Base-by-base conservation (phyloP, 345 rosid species). In the Heritiera littoralis region DNA sequence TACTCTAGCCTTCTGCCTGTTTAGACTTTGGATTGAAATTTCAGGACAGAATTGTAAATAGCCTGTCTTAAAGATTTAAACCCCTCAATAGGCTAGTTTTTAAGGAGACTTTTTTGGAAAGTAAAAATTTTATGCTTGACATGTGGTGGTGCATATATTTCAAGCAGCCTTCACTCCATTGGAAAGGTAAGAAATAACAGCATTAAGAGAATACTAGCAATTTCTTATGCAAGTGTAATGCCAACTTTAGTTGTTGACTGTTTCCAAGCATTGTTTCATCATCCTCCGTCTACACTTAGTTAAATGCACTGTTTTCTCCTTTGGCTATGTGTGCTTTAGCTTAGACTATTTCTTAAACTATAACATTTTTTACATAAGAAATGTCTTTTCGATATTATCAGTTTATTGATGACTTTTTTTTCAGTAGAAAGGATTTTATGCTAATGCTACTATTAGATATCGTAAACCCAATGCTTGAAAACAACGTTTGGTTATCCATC, bases 11-110 rank as follows among this genome's bases (percentile, higher is more conserved):
- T 41, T 48, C 15, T 61, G 71, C 40, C 77, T 60, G 28, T 67
- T 10, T 60, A 52, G 58, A 80, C n/a, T 80, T 65, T 71, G 40
- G 60, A n/a, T 61, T 46, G 51, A 61, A 66, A 18, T 43, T 56
- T 52, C 45, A 6, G 78, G 14, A 74, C 28, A 59, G 32, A 68
- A 68, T 6, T 59, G 14, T 66, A 58, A 35, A 9, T 32, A 13
- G 10, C 13, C 14, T 45, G 0, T 20, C 43, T 68, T 35, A 60
- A 40, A 28, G 3, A 4, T 15, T 61, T 61, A 61, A 14, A 60
- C 56, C 67, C 15, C 9, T 68, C 28, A 32, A 14, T 46, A 35
- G 52, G 74, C 61, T 70, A 18, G 30, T 52, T 52, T 52, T 52
- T 18, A 7, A 17, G n/a, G 17, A 56, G 61, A 18, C 5, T 7